Evolutionary conservation across 139 green algal species (phyloP).

Genomic region (Tetraselmis chui): DNA sequence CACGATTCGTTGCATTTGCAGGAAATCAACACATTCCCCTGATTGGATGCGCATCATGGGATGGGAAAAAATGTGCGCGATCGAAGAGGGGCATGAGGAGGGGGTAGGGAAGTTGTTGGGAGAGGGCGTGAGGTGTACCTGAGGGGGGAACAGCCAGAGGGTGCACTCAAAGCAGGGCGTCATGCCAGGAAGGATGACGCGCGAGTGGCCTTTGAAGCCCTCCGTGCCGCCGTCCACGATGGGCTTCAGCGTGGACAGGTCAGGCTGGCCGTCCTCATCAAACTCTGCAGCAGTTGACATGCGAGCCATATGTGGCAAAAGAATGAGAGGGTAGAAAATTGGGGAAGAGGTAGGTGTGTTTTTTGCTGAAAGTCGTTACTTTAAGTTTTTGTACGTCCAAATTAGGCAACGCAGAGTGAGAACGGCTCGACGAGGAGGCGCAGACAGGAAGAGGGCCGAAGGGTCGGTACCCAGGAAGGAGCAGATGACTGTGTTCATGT

Average conservation of each 20-base stretch:
- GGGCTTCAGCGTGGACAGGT: slow-evolving; percentile 84
- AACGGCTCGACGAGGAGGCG: neutral
- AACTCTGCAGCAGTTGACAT: slow-evolving; percentile 84
- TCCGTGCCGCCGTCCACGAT: slow-evolving; percentile 98
- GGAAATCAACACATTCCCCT: too few relatives aligned
- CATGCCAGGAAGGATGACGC: slow-evolving; percentile 90
- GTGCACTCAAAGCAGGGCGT: slow-evolving; percentile 99
- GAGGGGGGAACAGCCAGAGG: slow-evolving; percentile 98
- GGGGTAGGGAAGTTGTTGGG: neutral
- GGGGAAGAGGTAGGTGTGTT: neutral
- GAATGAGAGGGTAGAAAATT: neutral
- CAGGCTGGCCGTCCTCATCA: slow-evolving; percentile 69
- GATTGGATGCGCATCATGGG: too few relatives aligned
- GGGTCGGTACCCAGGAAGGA: slow-evolving; percentile 70
- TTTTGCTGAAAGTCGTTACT: too few relatives aligned
- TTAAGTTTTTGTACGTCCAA: too few relatives aligned
- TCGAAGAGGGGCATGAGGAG: neutral
- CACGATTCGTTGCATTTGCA: too few relatives aligned
- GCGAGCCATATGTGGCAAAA: too few relatives aligned
- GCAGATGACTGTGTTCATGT: slow-evolving; percentile 97
- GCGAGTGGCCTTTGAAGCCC: slow-evolving; percentile 95
- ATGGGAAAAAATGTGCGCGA: too few relatives aligned
- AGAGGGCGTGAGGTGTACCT: slow-evolving; percentile 19
- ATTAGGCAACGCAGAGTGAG: too few relatives aligned
- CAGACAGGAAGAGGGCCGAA: neutral